Evolutionary conservation across 2,329 filamentous ascomycete species (phyloP), one percentile per base, ranked within the genome.

Genomic region (Ceratocystis colombiana): DNA sequence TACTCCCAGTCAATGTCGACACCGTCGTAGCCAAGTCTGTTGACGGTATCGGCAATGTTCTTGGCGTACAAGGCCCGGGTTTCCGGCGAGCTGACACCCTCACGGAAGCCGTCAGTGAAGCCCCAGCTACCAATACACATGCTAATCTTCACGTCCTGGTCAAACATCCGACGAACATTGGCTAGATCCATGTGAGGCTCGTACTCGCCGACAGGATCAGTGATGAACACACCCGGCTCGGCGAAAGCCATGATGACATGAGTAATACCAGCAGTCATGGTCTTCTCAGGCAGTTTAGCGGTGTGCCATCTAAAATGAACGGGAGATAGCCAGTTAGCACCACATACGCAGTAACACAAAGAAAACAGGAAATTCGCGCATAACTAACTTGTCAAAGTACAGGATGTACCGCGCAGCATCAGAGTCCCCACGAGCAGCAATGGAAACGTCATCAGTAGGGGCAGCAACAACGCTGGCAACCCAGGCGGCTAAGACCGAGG

Each of bases 111-210:
- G 6, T 74, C 73, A 0, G 81, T 85, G 68, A 89, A 85, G 0
- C 86, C 87, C 88, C 88, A 91, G 64, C 88, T 88, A 10, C 88
- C 88, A 69, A 91, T 83, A 25, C 88, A 87, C 50, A 90, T 79
- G 76, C 87, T 80, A 25, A 90, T 74, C 70, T 87, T 85, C 20
- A 85, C 84, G 30, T 77, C 77, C 0, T 74, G 67, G 7, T 75
- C 74, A 67, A 86, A 84, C 66, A 77, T 75, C 25, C 71, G 72
- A 17, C 61, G 61, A n/a, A 66, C 41, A 5, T 61, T n/a, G 12
- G 7, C 70, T 1, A 85, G 76, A 0, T 77, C 77, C 3, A 79
- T 82, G 70, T 85, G 85, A 5, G 86, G 72, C 0, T 80, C 79
- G 75, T 79, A 84, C 3, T 73, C 71, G 3, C 71, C 66, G 1